Evolutionary conservation across 1,284 basidiomycete genomes (phyloP).

Genomic region (Cutaneotrichosporon cutaneum): DNA sequence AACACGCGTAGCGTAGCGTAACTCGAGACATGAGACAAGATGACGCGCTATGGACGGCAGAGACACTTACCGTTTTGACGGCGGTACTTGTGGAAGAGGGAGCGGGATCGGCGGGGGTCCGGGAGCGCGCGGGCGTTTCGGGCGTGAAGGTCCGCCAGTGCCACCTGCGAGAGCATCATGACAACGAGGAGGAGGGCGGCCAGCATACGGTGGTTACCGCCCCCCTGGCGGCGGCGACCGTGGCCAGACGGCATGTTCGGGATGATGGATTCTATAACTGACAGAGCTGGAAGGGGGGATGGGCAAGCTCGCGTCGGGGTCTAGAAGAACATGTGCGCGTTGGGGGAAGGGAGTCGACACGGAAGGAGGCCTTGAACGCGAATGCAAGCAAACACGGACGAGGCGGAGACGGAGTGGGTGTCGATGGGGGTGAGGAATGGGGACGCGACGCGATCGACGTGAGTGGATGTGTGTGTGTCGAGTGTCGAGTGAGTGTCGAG

Average conservation of each 20-base stretch:
- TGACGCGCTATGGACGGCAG: neutral
- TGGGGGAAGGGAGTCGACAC: conserved; percentile 1
- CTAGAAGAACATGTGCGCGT: conserved; percentile 10
- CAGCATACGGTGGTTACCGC: conserved; percentile 20
- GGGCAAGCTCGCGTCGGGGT: neutral
- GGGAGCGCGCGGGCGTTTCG: neutral
- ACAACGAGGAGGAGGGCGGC: conserved; percentile 20
- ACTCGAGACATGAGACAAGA: neutral
- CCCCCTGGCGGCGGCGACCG: conserved; percentile 19
- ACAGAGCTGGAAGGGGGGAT: neutral
- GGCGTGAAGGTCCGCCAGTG: neutral
- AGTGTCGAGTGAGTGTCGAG: neutral
- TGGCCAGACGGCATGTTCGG: conserved; percentile 14
- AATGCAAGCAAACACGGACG: neutral
- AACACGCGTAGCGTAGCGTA: neutral
- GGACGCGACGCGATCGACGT: neutral
- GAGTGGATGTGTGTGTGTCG: neutral
- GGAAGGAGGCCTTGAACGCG: neutral
- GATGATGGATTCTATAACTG: neutral
- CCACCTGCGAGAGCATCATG: conserved; percentile 15
- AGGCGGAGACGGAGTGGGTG: neutral
- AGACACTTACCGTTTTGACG: conserved; percentile 10
- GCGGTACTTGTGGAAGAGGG: neutral
- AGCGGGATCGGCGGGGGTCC: conserved; percentile 4
- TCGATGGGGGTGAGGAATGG: neutral